A percentile compares a stretch with the other conserved stretches of the same genome.
These are phyloP conservation scores for Stachybotrys chlorohalonatus DNA, from an alignment of 2,329 filamentous ascomycete genomes.

Conservation along the genomic window DNA sequence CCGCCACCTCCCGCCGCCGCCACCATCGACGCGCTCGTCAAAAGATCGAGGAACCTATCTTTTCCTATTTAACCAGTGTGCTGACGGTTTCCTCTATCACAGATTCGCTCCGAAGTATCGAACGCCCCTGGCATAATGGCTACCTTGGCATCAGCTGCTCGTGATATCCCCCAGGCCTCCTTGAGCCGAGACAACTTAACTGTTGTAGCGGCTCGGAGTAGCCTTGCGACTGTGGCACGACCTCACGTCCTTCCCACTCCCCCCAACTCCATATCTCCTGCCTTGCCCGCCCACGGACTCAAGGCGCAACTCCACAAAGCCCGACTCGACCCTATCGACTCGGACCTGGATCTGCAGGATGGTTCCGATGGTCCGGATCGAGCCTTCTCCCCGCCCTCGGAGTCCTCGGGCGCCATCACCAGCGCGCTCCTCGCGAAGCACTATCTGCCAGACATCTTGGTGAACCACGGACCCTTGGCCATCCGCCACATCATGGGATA, in stretches of 20 bases:
- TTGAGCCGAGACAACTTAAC: slow-evolving; percentile 60
- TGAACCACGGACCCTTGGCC: slow-evolving; percentile 81
- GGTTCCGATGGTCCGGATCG: slow-evolving; percentile 21
- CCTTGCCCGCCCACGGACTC: slow-evolving; percentile 71
- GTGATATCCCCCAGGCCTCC: slow-evolving; percentile 57
- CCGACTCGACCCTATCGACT: slow-evolving; percentile 61
- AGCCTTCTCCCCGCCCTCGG: slow-evolving; percentile 43
- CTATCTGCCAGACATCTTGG: slow-evolving; percentile 82
- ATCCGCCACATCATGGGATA: slow-evolving; percentile 95
- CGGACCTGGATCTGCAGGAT: slow-evolving; percentile 79
- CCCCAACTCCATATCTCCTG: slow-evolving; percentile 90
- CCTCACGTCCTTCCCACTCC: slow-evolving; percentile 71
- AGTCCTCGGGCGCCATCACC: slow-evolving; percentile 76
- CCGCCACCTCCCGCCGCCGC: neutral
- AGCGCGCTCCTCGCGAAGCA: slow-evolving; percentile 77
- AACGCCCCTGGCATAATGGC: slow-evolving; percentile 41
- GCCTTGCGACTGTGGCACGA: slow-evolving; percentile 51
- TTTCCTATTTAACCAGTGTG: neutral
- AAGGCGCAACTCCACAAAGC: slow-evolving; percentile 57
- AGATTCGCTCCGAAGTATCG: slow-evolving; percentile 39
- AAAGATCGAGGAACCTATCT: neutral
- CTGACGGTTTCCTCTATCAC: neutral
- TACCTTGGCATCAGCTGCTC: slow-evolving; percentile 57
- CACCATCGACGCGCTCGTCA: neutral
- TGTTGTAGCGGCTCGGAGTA: slow-evolving; percentile 61